Evolutionary conservation across 73 alveolate genomes (phyloP), one percentile per base, ranked within the genome.

Genomic region (Chromera velia): DNA sequence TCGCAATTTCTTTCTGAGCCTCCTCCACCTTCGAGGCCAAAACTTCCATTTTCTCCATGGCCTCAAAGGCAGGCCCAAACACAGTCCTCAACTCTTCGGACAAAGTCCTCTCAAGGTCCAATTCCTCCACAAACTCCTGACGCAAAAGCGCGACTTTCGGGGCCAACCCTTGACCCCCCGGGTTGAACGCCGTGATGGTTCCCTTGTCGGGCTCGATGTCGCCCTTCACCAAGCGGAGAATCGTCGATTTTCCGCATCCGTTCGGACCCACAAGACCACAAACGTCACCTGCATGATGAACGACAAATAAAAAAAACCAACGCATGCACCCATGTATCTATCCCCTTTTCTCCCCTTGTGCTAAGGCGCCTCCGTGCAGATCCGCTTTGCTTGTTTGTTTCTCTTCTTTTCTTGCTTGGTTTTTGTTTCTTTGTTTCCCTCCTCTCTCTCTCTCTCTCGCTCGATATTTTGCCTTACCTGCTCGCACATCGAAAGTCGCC

Each of bases 181-280:
- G 55, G 55, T 4, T 4, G 55, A 40, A 40, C 0, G 24, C 18
- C 19, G 27, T 29, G 47, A 65, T 29, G 26, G 31, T 6, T 34
- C 72, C 45, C 22, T 28, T 4, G 27, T 24, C 22, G 28, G 83
- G 28, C 26, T 24, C 33, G 10, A n/a, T 34, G 33, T 82, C 74
- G 74, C 80, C 86, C 70, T 34, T 18, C 45, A 82, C 34, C 28
- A 77, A 67, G 32, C 81, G 73, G 30, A 82, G 81, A 80, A 70
- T 80, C 18, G 89, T 82, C 9, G 89, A 75, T 45, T 82, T 82
- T 67, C 89, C 89, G 32, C 89, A 74, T 26, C 89, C 88, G 69
- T 40, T 40, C 22, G 55, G 55, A 13, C 55, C 55, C 22, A 40
- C 55, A 4, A 40, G 55, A 13, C 55, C 55, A 13, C 4, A 4